Base-by-base conservation (phyloP, 2,329 filamentous ascomycete species). In the Lecanicillium sp. region DNA sequence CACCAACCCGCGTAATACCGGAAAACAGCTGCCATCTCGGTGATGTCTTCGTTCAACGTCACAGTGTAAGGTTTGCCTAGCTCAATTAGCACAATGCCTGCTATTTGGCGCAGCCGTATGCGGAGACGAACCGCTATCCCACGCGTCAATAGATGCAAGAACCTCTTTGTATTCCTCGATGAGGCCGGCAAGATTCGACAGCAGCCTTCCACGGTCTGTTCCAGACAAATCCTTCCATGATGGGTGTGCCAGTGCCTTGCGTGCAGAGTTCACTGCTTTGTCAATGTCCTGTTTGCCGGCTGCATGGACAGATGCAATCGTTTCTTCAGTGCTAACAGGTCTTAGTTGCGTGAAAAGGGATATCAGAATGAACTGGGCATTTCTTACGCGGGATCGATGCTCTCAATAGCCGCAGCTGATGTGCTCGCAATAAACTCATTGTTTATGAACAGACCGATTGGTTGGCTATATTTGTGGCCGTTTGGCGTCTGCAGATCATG, bases 401-500 rank as follows among this genome's bases (percentile, higher is more conserved):
- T 0, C 46, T 43, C 18, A 59, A 42, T 1, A 48, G 53, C 28
- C 44, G 11, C 53, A 52, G 13, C 46, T 50, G 10, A n/a, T n/a
- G 48, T 50, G 2, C 56, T 56, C 5, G 45, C 42, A 11, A 59
- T 51, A 19, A 57, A 58, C 33, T 55, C 48, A 34, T 50, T 49
- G 67, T 87, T 86, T 66, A 90, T 89, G 61, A 88, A 90, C 8
- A 90, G 71, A 19, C 86, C 86, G 19, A 76, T 72, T 2, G 84
- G 84, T 65, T 87, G 82, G 12, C 61, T 67, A 60, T 86, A 89
- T 53, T 78, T 81, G 59, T 68, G 71, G 52, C 85, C 85, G 60
- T 90, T 90, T 9, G 86, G 86, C 40, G 86, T 83, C 11, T 76
- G 84, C 41, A 90, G 72, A n/a, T n/a, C n/a, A n/a, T n/a, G n/a